Conservation (phyloP, 1,284 basidiomycete genomes). For the Rugosomyces carneus region DNA sequence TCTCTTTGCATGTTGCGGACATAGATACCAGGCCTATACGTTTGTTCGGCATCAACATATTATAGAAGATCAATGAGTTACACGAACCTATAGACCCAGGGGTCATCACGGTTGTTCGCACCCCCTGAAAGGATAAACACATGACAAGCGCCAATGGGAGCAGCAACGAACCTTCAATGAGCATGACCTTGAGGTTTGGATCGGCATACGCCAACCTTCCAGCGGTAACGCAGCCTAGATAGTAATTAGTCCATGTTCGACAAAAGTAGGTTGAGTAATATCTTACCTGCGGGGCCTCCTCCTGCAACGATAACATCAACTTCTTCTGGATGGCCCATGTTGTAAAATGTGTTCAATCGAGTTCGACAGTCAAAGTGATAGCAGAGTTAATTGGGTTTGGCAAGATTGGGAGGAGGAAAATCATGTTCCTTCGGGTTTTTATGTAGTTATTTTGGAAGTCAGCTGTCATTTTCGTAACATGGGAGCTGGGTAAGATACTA, state of each 20-base stretch:
- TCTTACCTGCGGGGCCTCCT: slow-evolving; percentile 55
- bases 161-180: slow-evolving; percentile 48
- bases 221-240: slow-evolving; percentile 55
- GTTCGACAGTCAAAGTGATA: background rate
- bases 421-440: background rate
- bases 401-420: background rate
- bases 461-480: background rate
- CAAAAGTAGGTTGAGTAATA: background rate
- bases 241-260: background rate
- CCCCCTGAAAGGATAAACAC: slow-evolving; percentile 35
- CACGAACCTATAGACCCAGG: slow-evolving; percentile 58
- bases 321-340: slow-evolving; percentile 57
- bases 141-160: slow-evolving; percentile 1
- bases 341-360: background rate
- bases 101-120: slow-evolving; percentile 67
- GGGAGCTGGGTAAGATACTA: background rate
- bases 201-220: slow-evolving; percentile 67
- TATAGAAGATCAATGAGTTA: background rate
- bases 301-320: slow-evolving; percentile 66
- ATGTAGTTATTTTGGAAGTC: background rate
- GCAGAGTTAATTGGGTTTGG: background rate
- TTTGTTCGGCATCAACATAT: slow-evolving; percentile 4
- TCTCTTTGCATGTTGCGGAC: slow-evolving; percentile 65
- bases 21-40: slow-evolving; percentile 54
- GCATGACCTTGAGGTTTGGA: slow-evolving; percentile 67